Conservation (phyloP, 2,329 filamentous ascomycete genomes). For the Fusarium veterinarium region DNA sequence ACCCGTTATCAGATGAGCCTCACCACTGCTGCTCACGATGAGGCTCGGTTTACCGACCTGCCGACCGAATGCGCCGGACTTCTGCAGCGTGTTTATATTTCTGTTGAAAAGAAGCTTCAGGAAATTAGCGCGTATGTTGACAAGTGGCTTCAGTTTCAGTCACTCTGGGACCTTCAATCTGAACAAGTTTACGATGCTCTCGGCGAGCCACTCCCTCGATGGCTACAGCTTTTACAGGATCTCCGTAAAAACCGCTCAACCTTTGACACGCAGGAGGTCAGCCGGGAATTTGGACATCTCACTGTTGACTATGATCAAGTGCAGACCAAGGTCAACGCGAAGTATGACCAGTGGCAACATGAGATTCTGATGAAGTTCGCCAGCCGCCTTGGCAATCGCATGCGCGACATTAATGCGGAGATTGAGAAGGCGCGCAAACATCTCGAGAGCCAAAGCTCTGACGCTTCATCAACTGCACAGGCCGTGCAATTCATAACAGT, state of each 20-base stretch:
- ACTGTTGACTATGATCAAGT: slow-evolving; percentile 99
- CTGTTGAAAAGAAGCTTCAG: slow-evolving; percentile 83
- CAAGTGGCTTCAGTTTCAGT: slow-evolving; percentile 99
- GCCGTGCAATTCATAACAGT: slow-evolving; percentile 99
- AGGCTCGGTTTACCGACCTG: slow-evolving; percentile 83
- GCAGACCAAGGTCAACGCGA: slow-evolving; percentile 97
- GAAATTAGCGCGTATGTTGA: slow-evolving; percentile 89
- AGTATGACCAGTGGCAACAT: slow-evolving; percentile 99
- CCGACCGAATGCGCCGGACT: slow-evolving; percentile 84
- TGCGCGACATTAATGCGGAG: slow-evolving; percentile 92
- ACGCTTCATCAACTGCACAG: slow-evolving; percentile 94
- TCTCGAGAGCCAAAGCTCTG: slow-evolving; percentile 90
- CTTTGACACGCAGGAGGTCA: slow-evolving; percentile 96
- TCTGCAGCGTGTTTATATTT: slow-evolving; percentile 82
- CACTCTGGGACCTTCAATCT: slow-evolving; percentile 95
- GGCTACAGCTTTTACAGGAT: slow-evolving; percentile 96
- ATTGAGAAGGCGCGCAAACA: slow-evolving; percentile 91
- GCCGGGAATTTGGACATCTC: slow-evolving; percentile 90
- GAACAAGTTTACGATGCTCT: slow-evolving; percentile 94
- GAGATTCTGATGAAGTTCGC: slow-evolving; percentile 97
- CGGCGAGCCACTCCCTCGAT: slow-evolving; percentile 89
- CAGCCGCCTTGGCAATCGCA: slow-evolving; percentile 84
- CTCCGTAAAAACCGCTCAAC: slow-evolving; percentile 95
- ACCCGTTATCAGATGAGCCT: slow-evolving; percentile 93
- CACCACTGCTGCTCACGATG: slow-evolving; percentile 72